These are phyloP conservation scores for Brassica cretica DNA, from an alignment of 345 rosid species.

Conservation along the genomic window DNA sequence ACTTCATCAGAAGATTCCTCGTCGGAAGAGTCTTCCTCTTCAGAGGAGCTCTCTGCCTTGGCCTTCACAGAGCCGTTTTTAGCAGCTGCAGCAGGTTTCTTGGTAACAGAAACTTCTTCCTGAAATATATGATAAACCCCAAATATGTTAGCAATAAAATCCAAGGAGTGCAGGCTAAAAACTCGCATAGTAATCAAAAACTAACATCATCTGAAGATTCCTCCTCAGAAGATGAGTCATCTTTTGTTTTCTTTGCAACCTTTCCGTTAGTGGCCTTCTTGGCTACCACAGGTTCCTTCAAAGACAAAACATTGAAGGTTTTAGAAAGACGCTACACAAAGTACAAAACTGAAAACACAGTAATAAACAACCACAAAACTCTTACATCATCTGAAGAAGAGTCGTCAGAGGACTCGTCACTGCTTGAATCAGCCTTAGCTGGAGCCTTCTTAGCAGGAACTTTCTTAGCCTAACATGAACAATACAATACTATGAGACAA, in stretches of 20 bases:
- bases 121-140: not conserved
- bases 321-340: not conserved
- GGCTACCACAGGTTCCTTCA: slow-evolving; percentile 44
- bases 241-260: slow-evolving; percentile 43
- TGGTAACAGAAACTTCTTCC: slow-evolving; percentile 33
- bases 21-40: slow-evolving; percentile 43
- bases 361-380: not conserved
- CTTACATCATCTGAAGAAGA: slow-evolving; percentile 38
- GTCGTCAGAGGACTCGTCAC: slow-evolving; percentile 41
- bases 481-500: not conserved
- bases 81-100: slow-evolving; percentile 38
- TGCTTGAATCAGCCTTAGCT: slow-evolving; percentile 38
- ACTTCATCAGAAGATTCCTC: slow-evolving; percentile 49
- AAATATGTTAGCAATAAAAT: not conserved
- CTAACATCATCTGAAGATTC: slow-evolving; percentile 50
- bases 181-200: not conserved
- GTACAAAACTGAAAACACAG: not conserved
- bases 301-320: not conserved
- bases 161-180: not conserved
- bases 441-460: slow-evolving; percentile 44
- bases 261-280: slow-evolving; percentile 51
- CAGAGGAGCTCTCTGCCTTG: slow-evolving; percentile 45
- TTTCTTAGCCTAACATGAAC: slow-evolving; percentile 20
- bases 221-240: slow-evolving; percentile 51
- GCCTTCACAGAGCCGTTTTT: slow-evolving; percentile 49